Evolutionary conservation across 768 basidiomycete species (phyloP), one percentile per base, ranked within the genome.

Genomic region (Podaxis rugospora): DNA sequence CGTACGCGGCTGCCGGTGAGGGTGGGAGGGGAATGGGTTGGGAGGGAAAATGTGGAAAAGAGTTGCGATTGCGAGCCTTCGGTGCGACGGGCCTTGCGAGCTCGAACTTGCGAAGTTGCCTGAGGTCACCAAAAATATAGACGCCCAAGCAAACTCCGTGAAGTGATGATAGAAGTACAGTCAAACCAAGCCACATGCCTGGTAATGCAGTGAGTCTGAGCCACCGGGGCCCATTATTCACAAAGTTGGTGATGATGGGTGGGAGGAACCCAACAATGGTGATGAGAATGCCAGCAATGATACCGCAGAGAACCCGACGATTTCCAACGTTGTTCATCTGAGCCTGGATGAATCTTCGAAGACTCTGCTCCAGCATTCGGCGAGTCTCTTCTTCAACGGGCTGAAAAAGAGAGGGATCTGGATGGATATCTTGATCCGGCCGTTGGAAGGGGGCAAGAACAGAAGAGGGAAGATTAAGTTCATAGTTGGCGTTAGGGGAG

Each of bases 141-240:
- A 92, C 83, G 68, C 89, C 89, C 58, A 92, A 69, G 68, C 90
- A 92, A 10, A 92, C 84, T 3, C 90, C 90, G 62, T 90, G 81
- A 37, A 90, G 64, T 53, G 87, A 86, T 3, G 85, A 79, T 3
- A 90, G 62, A 14, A 89, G 65, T 14, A 89, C 71, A 1, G 83
- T 82, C 18, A 90, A 66, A 18, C 90, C 90, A 6, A 90, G 66
- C 87, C 87, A 92, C 53, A 90, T 67, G 0, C 88, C 88, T 0
- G 88, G 88, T 0, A 90, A 69, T 0, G 88, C 85, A 1, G 75
- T 62, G 23, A 90, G 67, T 16, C 89, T 81, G 14, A 80, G 72
- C 83, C 87, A 84, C 6, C 87, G 81, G 46, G 80, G 75, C 2
- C 77, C 68, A 0, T 76, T 78, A 1, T 69, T 67, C 1, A 78